These are phyloP conservation scores for Nicotiana tabacum DNA, from an alignment of 257 asterid genomes.

Conservation along the genomic window DNA sequence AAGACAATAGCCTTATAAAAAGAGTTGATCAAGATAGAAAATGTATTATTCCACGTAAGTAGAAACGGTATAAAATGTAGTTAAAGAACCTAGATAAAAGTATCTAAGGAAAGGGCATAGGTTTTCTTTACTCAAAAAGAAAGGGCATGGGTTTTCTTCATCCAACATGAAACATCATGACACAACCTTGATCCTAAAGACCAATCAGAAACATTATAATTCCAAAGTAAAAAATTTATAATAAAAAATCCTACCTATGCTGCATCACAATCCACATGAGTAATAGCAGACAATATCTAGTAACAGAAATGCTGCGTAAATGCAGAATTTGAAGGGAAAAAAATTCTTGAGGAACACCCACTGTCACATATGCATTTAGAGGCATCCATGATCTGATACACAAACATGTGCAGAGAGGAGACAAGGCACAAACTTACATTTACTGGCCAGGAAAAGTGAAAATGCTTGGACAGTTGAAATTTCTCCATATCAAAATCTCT, in stretches of 20 bases:
- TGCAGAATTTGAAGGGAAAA: background rate
- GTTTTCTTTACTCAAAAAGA: background rate
- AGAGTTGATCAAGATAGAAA: background rate
- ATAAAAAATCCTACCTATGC: background rate
- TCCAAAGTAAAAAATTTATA: background rate
- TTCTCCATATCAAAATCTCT: conserved; percentile 80
- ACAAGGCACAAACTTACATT: conserved; percentile 47
- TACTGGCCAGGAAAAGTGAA: conserved; percentile 75
- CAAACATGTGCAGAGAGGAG: background rate
- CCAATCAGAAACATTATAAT: background rate
- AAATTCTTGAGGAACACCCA: background rate
- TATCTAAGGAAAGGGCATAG: background rate
- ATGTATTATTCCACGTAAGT: background rate
- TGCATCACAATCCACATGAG: background rate
- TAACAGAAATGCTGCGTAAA: background rate
- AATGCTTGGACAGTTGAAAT: conserved; percentile 61
- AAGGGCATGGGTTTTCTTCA: background rate
- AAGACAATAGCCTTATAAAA: background rate
- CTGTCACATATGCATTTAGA: background rate
- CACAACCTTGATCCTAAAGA: background rate
- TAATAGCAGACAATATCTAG: background rate
- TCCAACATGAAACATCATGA: background rate
- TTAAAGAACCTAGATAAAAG: background rate
- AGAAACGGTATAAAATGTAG: background rate
- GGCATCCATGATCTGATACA: background rate